Evolutionary conservation across 257 asterid species (phyloP), one percentile per base, ranked within the genome.

Genomic region (Solanum chmielewskii): DNA sequence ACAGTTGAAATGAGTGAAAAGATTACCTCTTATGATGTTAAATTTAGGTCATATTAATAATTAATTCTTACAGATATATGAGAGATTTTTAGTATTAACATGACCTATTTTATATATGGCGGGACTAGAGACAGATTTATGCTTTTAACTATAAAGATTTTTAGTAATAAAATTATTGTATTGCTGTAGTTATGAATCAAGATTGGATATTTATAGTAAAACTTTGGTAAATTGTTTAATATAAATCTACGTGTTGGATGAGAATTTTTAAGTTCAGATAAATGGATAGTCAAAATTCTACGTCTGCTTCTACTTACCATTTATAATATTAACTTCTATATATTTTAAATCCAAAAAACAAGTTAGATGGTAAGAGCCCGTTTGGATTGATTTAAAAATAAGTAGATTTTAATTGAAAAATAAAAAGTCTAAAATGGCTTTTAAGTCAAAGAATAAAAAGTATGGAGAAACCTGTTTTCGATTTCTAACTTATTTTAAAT

Each of bases 401-500:
- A 35, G 7, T 35, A 35, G 7, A 0, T 35, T 35, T 4, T 35
- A 35, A 35, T 0, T 35, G 0, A 35, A 35, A 35, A 35, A 35
- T 35, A 35, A 35, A 35, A 35, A 35, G 1, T 35, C 0, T 35
- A 0, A 35, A 35, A 35, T 35, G 7, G 5, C 6, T 35, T 35
- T 35, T 35, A 35, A 35, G 39, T 35, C 0, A 35, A 35, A 35
- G 0, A 35, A 35, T 4, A 6, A 0, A 37, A 37, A 37, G 0
- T 35, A 37, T 1, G 39, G 39, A 1, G 7, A 37, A 0, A 37
- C 1, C 39, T 37, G 7, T 1, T 37, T 37, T 37, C 7, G 0
- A 0, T 37, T 37, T 37, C 0, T 37, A 0, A 35, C 7, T 35
- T 35, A 35, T 37, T 5, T 37, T 37, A 37, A 37, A 0, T 37